Base-by-base conservation (phyloP, 306 rosid species). In the Trifolium repens region DNA sequence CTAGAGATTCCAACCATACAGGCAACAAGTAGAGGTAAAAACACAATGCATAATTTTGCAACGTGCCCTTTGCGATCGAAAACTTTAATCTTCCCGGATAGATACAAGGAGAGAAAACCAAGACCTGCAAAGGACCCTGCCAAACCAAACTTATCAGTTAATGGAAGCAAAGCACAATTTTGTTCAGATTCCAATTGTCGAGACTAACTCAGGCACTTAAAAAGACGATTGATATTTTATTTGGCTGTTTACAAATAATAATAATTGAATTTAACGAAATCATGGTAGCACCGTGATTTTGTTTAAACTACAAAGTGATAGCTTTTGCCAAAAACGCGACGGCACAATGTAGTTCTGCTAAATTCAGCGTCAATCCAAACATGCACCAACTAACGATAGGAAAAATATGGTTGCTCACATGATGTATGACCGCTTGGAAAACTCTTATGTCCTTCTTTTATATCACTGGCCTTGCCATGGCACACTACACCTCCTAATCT, bases 371-470 rank as follows among this genome's bases (percentile, higher is more conserved):
- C 39, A 11, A 58, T 26, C 37, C 37, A 58, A 58, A 5, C 15
- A 5, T 12, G 5, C 9, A 5, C 0, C 34, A 52, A 71, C 49
- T 3, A 78, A 22, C 52, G 11, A 40, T 24, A 32, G 26, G 11
- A 61, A 61, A 71, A 46, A 53, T 69, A 76, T 67, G 62, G 78
- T 40, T 80, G 50, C 94, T 85, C 86, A 94, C 99, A 86, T 74
- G 99, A 89, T 73, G 98, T 84, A 67, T 94, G 99, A 10, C 96
- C 99, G 40, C 99, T 94, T 32, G 99, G 99, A 69, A 94, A 94
- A 81, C 98, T 94, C 84, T 92, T 94, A 78, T 94, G 92, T 57
- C 99, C 97, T 90, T 94, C 99, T 82, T 76, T 92, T 59, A 94
- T 84, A 70, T 69, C 98, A 78, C 89, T 79, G 8, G 32, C 85